Base-by-base conservation (phyloP, 768 basidiomycete genomes). In the Mycena latifolia region DNA sequence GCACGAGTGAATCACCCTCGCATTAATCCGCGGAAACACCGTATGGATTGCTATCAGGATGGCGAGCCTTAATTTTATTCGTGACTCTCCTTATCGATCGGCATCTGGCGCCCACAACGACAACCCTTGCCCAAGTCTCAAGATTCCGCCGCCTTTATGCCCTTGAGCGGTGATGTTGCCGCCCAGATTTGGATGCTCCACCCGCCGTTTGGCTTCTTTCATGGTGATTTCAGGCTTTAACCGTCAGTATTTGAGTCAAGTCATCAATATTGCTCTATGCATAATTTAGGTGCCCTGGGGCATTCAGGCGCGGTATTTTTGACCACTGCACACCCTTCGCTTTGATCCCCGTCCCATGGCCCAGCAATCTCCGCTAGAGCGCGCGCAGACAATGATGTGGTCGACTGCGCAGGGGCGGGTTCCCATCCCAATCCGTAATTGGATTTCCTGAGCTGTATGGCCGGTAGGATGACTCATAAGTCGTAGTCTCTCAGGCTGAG, bases 41-140 rank as follows among this genome's bases (percentile, higher is more conserved):
- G 24, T 14, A 8, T n/a, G n/a, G n/a, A n/a, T n/a, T n/a, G n/a
- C 35, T 41, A 43, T 55, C 54, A 20, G 37, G 54, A 43, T 41
- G 54, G 37, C 3, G 27, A 55, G 5, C 7, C 10, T 35, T 46
- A 46, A 47, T 47, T 57, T 33, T 57, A 18, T 46, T 9, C 1
- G 17, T 57, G 55, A 57, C 55, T 57, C 55, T 5, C 11, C n/a
- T 57, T 57, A 57, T 57, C 55, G 55, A 57, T 57, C 55, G 45
- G 54, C 24, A n/a, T 57, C 18, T 33, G 33, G 43, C 28, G 55
- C 43, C 29, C n/a, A n/a, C 43, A n/a, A 15, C 17, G 17, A 27
- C 20, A 33, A 29, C 45, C 55, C 29, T 46, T 46, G 45, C 43
- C 55, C 55, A 46, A 33, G 20, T 24, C 15, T 43, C 18, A 41